These are phyloP conservation scores for Thraustochytrium sp. DNA, from an alignment of 352 stramenopile genomes.

Conservation along the genomic window DNA sequence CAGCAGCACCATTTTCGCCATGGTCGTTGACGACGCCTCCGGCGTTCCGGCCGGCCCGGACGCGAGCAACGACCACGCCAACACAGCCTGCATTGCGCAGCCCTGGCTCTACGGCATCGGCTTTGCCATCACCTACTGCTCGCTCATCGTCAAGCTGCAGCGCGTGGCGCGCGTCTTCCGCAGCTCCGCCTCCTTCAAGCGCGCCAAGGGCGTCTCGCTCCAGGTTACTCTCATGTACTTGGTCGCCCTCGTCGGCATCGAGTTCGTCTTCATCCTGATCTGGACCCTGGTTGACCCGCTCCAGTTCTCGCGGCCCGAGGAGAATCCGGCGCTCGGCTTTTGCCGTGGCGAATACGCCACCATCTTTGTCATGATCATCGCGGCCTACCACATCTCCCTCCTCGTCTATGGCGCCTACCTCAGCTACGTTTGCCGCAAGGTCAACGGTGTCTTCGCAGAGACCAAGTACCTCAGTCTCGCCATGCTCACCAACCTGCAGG, in stretches of 20 bases:
- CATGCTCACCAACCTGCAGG: constrained; percentile 7
- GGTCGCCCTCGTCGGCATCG: neutral
- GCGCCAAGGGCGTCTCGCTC: neutral
- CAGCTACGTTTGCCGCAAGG: neutral
- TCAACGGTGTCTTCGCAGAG: neutral
- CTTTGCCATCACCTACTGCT: no score
- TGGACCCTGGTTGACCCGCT: neutral
- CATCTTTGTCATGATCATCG: neutral
- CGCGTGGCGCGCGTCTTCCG: neutral
- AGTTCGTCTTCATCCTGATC: neutral
- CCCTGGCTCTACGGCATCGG: neutral
- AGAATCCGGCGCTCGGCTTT: neutral
- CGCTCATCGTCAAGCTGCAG: neutral
- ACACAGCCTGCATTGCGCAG: neutral
- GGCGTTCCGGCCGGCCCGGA: neutral
- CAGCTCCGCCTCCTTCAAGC: neutral
- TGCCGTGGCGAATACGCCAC: neutral
- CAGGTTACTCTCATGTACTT: neutral
- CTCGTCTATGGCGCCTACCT: neutral
- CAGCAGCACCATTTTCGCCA: neutral
- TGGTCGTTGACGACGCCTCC: neutral
- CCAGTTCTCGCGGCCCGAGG: neutral
- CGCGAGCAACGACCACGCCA: neutral
- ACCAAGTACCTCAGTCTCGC: neutral
- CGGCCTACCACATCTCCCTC: neutral